Percentiles rank a stretch among this genome's conserved stretches.
These are phyloP conservation scores for Irpex sp. DNA, from an alignment of 1,284 basidiomycete species.

Conservation along the genomic window DNA sequence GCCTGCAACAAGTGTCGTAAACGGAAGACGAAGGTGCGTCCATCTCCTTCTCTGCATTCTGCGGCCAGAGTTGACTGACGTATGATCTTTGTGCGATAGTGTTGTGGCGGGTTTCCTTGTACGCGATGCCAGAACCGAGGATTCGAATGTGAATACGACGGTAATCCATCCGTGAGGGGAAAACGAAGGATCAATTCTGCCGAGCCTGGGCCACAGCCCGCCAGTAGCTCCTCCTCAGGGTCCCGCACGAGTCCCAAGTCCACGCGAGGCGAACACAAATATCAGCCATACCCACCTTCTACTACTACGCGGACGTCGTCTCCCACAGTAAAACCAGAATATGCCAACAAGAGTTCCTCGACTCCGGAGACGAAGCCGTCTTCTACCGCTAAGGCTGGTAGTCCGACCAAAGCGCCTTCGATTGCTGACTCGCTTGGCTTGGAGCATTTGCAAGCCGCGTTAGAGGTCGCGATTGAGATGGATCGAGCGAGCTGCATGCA, in stretches of 20 bases:
- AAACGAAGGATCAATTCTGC: not conserved
- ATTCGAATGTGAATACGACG: conserved; percentile 10
- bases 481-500: not conserved
- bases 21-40: conserved; percentile 52
- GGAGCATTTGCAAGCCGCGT: not conserved
- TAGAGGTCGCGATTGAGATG: not conserved
- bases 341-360: too few species aligned
- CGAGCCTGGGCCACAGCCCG: too few species aligned
- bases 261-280: not conserved
- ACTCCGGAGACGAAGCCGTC: too few species aligned
- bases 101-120: conserved; percentile 16
- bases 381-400: too few species aligned
- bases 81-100: conserved; percentile 5
- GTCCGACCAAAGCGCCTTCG: not conserved
- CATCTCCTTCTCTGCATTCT: not conserved
- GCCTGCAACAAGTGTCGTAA: conserved; percentile 57
- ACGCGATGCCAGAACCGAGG: conserved; percentile 14
- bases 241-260: not conserved
- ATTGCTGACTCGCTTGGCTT: not conserved
- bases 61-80: too few species aligned
- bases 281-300: not conserved
- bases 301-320: not conserved
- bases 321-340: too few species aligned
- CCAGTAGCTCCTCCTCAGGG: not conserved
- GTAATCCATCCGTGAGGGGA: not conserved